phyloP scores from a whole-genome alignment of 768 basidiomycete species.

The Serendipita vermifera region DNA sequence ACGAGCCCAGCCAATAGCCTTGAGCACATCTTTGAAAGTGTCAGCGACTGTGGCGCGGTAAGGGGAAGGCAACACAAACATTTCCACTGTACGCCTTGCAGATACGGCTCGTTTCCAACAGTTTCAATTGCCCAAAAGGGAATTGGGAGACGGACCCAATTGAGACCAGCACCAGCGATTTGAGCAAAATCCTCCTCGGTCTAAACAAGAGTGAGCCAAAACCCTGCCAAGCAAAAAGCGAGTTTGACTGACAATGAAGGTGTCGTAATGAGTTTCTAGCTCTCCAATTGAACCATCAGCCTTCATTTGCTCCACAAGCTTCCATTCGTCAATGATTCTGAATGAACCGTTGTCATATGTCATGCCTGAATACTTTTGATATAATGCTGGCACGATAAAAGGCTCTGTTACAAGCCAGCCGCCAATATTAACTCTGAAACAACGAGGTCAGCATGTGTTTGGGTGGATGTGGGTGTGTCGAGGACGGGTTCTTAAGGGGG shows the following conservation, averaged over 20 bases:
- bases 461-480: too few species aligned
- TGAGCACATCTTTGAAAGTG: conserved; percentile 58
- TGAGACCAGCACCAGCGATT: conserved; percentile 88
- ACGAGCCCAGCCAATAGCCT: conserved; percentile 86
- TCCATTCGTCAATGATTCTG: conserved; percentile 70
- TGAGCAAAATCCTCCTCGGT: conserved; percentile 91
- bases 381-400: conserved; percentile 54
- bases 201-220: conserved; percentile 29
- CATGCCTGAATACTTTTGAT: conserved; percentile 40
- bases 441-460: too few species aligned
- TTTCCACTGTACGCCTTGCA: conserved; percentile 70
- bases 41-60: not conserved
- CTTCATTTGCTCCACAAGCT: conserved; percentile 55
- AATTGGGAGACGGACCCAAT: conserved; percentile 82
- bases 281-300: conserved; percentile 46
- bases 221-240: not conserved
- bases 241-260: conserved; percentile 62
- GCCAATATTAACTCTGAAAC: conserved; percentile 75
- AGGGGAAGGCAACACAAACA: not conserved
- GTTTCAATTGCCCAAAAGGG: conserved; percentile 90
- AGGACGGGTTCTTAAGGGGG: not conserved
- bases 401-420: conserved; percentile 86
- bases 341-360: conserved; percentile 22
- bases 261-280: conserved; percentile 77
- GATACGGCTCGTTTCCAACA: conserved; percentile 64